A percentile compares a stretch with the other conserved stretches of the same genome.
Conservation (phyloP, 2,329 filamentous ascomycete genomes). For the Aspergillus tamarii region DNA sequence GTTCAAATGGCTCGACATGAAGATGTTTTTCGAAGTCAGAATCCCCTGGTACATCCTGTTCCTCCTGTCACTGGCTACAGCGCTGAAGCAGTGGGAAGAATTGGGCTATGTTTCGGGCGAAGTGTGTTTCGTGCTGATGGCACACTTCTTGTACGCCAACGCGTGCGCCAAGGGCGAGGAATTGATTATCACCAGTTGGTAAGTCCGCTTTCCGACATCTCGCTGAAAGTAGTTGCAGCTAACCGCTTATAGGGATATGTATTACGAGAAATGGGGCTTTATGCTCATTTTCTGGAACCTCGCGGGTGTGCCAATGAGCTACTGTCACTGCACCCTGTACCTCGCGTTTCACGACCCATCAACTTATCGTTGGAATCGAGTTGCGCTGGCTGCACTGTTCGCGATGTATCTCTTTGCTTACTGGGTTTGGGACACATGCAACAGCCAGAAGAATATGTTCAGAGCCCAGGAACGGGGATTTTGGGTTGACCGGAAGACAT, state of each 20-base stretch:
- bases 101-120: slow-evolving; percentile 84
- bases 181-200: slow-evolving; percentile 83
- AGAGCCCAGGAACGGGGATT: slow-evolving; percentile 75
- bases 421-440: slow-evolving; percentile 89
- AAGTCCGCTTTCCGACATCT: slow-evolving; percentile 25
- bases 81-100: slow-evolving; percentile 76
- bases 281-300: slow-evolving; percentile 98
- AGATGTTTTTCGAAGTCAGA: slow-evolving; percentile 94
- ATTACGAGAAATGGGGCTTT: slow-evolving; percentile 94
- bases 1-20: slow-evolving; percentile 82
- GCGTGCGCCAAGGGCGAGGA: slow-evolving; percentile 91
- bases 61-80: slow-evolving; percentile 72
- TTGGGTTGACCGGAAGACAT: slow-evolving; percentile 69
- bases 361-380: slow-evolving; percentile 74
- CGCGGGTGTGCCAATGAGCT: slow-evolving; percentile 84
- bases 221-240: background rate
- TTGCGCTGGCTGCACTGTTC: slow-evolving; percentile 65
- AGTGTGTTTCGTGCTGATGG: slow-evolving; percentile 79
- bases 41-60: slow-evolving; percentile 94
- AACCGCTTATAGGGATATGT: slow-evolving; percentile 69
- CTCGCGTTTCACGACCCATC: slow-evolving; percentile 78
- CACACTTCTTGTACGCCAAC: slow-evolving; percentile 88
- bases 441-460: slow-evolving; percentile 92
- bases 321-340: slow-evolving; percentile 91
- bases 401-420: slow-evolving; percentile 77